Percentiles rank a stretch among this genome's conserved stretches.
These are phyloP conservation scores for Wallacemonas collosoma DNA, from an alignment of 208 protist species.

Conservation along the genomic window DNA sequence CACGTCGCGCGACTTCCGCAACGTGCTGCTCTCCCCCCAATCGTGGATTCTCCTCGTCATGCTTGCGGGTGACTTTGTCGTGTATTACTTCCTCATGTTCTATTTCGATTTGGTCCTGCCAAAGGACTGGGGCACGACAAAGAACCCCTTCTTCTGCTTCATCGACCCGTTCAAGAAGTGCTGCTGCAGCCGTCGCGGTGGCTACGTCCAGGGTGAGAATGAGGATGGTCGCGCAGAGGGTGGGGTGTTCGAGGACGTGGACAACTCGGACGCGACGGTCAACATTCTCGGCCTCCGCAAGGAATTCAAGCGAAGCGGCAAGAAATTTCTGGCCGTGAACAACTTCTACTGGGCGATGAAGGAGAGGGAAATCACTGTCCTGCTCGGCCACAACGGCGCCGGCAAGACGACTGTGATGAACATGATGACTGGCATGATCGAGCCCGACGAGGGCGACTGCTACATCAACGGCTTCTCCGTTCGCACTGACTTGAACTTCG, in stretches of 20 bases:
- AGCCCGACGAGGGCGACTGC: conserved; percentile 60
- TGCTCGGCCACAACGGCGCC: conserved; percentile 77
- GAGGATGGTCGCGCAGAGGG: conserved; percentile 20
- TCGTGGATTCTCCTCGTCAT: conserved; percentile 29
- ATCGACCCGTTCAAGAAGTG: conserved; percentile 25
- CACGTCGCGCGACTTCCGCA: conserved; percentile 28
- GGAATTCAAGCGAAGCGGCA: conserved; percentile 30
- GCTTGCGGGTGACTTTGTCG: conserved; percentile 38
- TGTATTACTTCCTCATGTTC: conserved; percentile 48
- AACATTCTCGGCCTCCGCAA: conserved; percentile 29
- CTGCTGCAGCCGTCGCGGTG: conserved; percentile 19
- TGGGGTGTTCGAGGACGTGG: conserved; percentile 33
- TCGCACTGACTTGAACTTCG: conserved; percentile 30
- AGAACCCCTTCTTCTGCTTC: conserved; percentile 45
- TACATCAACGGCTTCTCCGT: conserved; percentile 49
- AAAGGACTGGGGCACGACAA: conserved; percentile 33
- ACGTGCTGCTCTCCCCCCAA: conserved; percentile 19
- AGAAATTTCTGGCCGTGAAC: conserved; percentile 48
- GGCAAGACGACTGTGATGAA: conserved; percentile 55
- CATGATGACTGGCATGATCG: conserved; percentile 59
- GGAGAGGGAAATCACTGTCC: conserved; percentile 50
- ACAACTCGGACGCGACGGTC: conserved; percentile 29
- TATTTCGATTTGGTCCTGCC: conserved; percentile 58
- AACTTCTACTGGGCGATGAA: conserved; percentile 63
- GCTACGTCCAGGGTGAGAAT: conserved; percentile 20